Conservation (phyloP, 192 early-diverging fungal genomes). For the Mortierella antarctica region DNA sequence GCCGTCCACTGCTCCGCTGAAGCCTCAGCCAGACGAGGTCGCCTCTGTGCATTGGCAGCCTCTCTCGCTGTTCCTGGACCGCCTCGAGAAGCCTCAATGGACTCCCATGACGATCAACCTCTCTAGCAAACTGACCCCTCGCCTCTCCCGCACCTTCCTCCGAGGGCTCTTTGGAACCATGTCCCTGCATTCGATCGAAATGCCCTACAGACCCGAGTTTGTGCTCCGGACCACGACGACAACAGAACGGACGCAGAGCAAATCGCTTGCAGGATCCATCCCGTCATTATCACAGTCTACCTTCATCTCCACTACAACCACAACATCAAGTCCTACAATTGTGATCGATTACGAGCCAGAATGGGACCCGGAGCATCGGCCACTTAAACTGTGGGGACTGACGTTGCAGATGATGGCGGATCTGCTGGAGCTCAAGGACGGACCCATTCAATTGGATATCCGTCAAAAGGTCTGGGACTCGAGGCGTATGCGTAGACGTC, state of each 20-base stretch:
- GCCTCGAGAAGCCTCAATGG: constrained; percentile 43
- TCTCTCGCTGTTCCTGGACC: constrained; percentile 51
- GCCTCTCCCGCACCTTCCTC: constrained; percentile 47
- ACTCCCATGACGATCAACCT: constrained; percentile 56
- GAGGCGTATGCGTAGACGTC: constrained; percentile 37
- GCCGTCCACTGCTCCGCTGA: constrained; percentile 44
- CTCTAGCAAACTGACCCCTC: constrained; percentile 52
- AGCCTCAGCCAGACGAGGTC: constrained; percentile 55
- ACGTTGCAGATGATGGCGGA: constrained; percentile 60
- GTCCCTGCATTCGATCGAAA: constrained; percentile 53
- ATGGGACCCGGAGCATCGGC: constrained; percentile 46
- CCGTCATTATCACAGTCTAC: background rate
- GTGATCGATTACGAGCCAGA: constrained; percentile 37
- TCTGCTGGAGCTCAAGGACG: constrained; percentile 54
- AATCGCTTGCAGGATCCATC: background rate
- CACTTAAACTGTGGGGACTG: constrained; percentile 54
- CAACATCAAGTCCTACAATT: background rate
- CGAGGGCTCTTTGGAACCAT: constrained; percentile 51
- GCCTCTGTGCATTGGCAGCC: constrained; percentile 57
- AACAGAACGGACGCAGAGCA: background rate
- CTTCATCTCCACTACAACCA: constrained; percentile 1
- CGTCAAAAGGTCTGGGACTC: constrained; percentile 52
- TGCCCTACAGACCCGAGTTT: constrained; percentile 52
- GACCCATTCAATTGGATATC: constrained; percentile 48
- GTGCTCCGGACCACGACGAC: constrained; percentile 16